These are phyloP conservation scores for Capsella bursapastoris DNA, from an alignment of 345 rosid genomes.

Conservation along the genomic window DNA sequence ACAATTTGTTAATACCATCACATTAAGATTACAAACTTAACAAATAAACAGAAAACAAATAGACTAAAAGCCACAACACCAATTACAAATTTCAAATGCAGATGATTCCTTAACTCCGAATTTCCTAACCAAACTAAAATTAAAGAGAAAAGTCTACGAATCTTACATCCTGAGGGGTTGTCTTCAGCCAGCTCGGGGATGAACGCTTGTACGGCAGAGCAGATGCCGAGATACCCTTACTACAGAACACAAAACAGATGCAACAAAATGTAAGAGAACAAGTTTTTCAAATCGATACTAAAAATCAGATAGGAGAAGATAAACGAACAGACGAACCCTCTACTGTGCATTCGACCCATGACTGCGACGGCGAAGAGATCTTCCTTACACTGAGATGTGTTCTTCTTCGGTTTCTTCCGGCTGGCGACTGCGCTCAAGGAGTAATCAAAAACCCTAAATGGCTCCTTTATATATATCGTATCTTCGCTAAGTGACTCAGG, in stretches of 20 bases:
- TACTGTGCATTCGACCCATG: constrained; percentile 73
- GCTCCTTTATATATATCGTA: not conserved
- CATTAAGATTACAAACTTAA: too few relatives aligned
- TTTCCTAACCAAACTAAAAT: not conserved
- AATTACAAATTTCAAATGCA: not conserved
- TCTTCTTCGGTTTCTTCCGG: constrained; percentile 7
- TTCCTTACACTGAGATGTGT: constrained; percentile 13
- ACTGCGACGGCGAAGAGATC: constrained; percentile 6
- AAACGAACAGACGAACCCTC: constrained; percentile 43
- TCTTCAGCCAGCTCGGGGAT: constrained; percentile 80
- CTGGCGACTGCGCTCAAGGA: constrained; percentile 29
- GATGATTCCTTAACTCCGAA: not conserved
- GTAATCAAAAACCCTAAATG: not conserved
- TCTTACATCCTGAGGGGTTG: constrained; percentile 58
- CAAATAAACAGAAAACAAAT: not conserved
- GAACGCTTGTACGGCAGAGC: constrained; percentile 84
- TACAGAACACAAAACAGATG: constrained; percentile 27
- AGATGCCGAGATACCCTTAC: constrained; percentile 76
- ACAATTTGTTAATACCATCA: too few relatives aligned
- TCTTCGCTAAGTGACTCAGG: not conserved
- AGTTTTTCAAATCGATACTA: not conserved
- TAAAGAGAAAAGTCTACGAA: not conserved
- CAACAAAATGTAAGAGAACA: constrained; percentile 36
- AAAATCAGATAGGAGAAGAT: not conserved
- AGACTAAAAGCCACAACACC: not conserved